Base-by-base conservation (phyloP, 805 yeast species). In the Starmerella asiatica region DNA sequence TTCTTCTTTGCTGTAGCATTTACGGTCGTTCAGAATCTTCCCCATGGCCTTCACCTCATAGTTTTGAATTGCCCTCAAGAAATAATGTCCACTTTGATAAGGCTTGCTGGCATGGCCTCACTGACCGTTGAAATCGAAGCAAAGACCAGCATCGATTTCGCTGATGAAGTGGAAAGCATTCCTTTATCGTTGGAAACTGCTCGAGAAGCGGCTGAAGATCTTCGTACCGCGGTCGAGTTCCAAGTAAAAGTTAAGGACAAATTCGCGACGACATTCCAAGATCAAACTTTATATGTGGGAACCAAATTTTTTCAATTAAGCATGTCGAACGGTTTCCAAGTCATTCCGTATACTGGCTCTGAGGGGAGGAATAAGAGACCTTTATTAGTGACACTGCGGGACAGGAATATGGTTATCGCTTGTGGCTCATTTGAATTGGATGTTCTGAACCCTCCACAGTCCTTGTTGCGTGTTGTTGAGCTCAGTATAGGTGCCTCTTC, bases 181-280 rank as follows among this genome's bases (percentile, higher is more conserved):
- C 43, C 43, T 9, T 2, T 15, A 5, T 20, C 15, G 15, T 21
- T 35, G 7, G 14, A 18, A 7, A 28, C 23, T 9, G 29, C 32
- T 3, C 31, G 27, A 5, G 18, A 5, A 11, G 43, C 39, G 3
- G 33, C 30, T 15, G 32, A 23, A 3, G 43, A 39, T 27, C 18
- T 39, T 14, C 16, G n/a, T 6, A 29, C n/a, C 11, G 39, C 43
- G 5, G 43, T 39, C 5, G 32, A 17, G 18, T 39, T 39, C 26
- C 16, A 8, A 3, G 39, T 39, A 18, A 21, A 31, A 17, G 32
- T 33, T 14, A 15, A 19, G 9, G 23, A 21, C 3, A 29, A 23
- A 2, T 4, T 31, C 4, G 8, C 31, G n/a, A 17, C 21, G 7
- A 6, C 3, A 5, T 14, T 15, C 14, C 3, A 7, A 11, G 29